Conservation (phyloP, 768 basidiomycete genomes). For the Pholiota molesta region DNA sequence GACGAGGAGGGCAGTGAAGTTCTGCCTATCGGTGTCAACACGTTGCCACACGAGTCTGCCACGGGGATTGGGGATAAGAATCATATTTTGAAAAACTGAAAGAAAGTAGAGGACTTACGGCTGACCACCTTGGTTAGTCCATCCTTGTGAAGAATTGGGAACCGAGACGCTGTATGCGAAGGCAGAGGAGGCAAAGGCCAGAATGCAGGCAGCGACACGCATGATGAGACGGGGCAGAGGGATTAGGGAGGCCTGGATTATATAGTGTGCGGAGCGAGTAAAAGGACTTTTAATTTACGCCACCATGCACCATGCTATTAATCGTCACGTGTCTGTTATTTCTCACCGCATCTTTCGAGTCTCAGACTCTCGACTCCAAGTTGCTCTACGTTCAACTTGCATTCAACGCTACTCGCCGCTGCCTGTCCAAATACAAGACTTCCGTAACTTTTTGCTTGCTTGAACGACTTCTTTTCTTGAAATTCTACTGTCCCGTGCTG, state of each 20-base stretch:
- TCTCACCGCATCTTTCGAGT: background rate
- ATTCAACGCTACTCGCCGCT: too few species aligned
- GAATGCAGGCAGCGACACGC: slow-evolving; percentile 46
- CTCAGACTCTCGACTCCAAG: too few species aligned
- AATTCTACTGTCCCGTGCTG: too few species aligned
- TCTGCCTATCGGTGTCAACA: slow-evolving; percentile 66
- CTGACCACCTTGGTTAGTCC: slow-evolving; percentile 61
- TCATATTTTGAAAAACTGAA: background rate
- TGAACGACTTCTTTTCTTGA: too few species aligned
- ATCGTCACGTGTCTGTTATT: background rate
- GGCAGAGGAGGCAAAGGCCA: slow-evolving; percentile 51
- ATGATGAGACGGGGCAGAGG: slow-evolving; percentile 35
- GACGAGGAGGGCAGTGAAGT: slow-evolving; percentile 70
- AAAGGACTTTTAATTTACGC: background rate
- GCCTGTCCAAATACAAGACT: too few species aligned
- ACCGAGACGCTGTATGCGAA: slow-evolving; percentile 64
- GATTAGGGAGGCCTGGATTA: slow-evolving; percentile 19
- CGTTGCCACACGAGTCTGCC: slow-evolving; percentile 60
- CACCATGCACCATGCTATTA: background rate
- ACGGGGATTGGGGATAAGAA: slow-evolving; percentile 2
- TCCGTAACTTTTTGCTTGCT: too few species aligned
- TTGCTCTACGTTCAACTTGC: too few species aligned
- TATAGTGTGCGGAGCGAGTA: slow-evolving; percentile 4
- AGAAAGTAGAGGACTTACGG: slow-evolving; percentile 28
- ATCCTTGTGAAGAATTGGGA: slow-evolving; percentile 50